Percentiles rank a stretch among this genome's conserved stretches.
phyloP scores from a whole-genome alignment of 352 stramenopile genomes.

The Globisporangium cederbergense region DNA sequence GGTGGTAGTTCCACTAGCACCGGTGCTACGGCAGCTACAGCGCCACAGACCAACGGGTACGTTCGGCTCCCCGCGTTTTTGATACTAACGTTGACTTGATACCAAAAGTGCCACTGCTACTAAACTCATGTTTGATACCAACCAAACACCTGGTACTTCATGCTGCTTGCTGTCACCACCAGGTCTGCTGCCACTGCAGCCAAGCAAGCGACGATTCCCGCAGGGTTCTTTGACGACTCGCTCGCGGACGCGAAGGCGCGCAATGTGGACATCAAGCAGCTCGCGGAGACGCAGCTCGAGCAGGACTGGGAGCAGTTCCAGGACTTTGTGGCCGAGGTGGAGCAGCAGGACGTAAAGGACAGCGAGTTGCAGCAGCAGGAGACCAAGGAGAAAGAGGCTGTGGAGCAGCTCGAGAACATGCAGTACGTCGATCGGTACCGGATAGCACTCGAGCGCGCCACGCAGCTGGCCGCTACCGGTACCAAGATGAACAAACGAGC shows the following conservation, averaged over 20 bases:
- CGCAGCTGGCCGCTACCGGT: constrained; percentile 13
- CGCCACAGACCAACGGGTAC: background rate
- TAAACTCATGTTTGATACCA: background rate
- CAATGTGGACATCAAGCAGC: constrained; percentile 42
- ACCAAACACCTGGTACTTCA: background rate
- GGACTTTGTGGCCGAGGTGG: constrained; percentile 53
- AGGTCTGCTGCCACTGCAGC: background rate
- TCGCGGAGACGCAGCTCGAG: constrained; percentile 36
- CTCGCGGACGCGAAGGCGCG: constrained; percentile 46
- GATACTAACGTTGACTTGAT: background rate
- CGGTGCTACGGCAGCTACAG: background rate
- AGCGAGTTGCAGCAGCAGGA: constrained; percentile 34
- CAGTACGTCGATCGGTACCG: constrained; percentile 64
- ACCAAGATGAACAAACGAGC: constrained; percentile 23
- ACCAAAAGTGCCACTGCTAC: background rate
- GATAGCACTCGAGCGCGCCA: constrained; percentile 38
- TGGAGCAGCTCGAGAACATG: constrained; percentile 66
- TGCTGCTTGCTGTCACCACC: background rate
- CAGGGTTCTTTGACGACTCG: constrained; percentile 51
- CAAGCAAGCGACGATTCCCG: constrained; percentile 20
- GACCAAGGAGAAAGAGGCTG: constrained; percentile 36
- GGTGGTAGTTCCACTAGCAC: background rate
- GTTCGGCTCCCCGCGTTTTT: background rate
- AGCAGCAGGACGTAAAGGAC: constrained; percentile 38
- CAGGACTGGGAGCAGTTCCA: constrained; percentile 63